phyloP scores from a whole-genome alignment of 2,329 filamentous ascomycete genomes.

The Talaromyces pinophilus region DNA sequence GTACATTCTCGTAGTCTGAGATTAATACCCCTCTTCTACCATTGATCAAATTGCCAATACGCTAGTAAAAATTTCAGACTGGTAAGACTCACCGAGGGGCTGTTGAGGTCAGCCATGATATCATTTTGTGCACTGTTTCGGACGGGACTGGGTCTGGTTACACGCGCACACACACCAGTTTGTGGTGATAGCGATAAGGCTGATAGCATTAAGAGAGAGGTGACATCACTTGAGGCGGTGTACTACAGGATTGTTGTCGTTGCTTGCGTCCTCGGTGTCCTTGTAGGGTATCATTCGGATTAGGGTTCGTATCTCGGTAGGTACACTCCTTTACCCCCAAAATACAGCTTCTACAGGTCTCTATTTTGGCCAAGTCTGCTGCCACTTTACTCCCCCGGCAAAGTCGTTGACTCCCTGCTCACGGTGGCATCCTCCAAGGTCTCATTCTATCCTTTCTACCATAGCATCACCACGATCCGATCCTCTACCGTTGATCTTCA shows the following conservation, averaged over 20 bases:
- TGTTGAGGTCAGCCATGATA: neutral
- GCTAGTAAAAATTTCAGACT: neutral
- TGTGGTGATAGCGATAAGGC: neutral
- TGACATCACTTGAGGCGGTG: conserved; percentile 9
- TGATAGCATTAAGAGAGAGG: neutral
- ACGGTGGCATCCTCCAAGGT: too few species aligned
- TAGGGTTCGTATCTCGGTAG: neutral
- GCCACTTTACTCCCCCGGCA: too few species aligned
- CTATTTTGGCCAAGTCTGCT: too few species aligned
- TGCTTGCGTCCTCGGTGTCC: neutral
- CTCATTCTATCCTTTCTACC: too few species aligned
- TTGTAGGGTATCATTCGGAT: neutral
- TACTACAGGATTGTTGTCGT: neutral
- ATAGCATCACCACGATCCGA: too few species aligned
- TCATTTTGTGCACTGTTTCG: neutral
- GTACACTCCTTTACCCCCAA: too few species aligned
- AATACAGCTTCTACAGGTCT: too few species aligned
- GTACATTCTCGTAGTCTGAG: neutral
- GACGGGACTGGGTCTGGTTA: neutral
- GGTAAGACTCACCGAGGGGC: neutral
- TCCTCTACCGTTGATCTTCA: too few species aligned
- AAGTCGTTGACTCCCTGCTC: too few species aligned
- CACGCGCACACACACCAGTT: neutral
- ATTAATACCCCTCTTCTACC: neutral
- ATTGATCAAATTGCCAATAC: neutral